These are phyloP conservation scores for Camellia oleifera DNA, from an alignment of 179 eudicot genomes.

Conservation along the genomic window DNA sequence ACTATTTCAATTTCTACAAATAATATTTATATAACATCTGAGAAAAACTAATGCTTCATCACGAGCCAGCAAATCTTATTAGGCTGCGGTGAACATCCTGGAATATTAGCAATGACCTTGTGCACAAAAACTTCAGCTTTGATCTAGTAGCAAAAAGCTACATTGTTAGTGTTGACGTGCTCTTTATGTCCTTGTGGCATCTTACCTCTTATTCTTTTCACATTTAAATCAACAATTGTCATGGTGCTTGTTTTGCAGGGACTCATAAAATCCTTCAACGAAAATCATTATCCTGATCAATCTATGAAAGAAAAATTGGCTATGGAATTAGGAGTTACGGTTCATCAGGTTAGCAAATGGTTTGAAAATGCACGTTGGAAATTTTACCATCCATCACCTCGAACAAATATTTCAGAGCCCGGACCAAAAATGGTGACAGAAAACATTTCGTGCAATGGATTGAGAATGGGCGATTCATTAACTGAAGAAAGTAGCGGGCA, in stretches of 20 bases:
- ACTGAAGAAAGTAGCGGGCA: neutral
- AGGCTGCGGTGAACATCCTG: neutral
- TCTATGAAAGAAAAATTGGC: slow-evolving; percentile 66
- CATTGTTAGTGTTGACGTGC: neutral
- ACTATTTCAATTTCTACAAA: neutral
- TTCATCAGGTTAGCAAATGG: slow-evolving; percentile 71
- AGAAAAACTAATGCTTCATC: neutral
- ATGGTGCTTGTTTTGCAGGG: slow-evolving; percentile 41
- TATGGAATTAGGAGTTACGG: slow-evolving; percentile 57
- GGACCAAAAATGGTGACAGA: no score
- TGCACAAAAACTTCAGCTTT: neutral
- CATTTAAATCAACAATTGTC: neutral
- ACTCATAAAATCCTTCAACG: slow-evolving; percentile 63
- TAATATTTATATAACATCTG: neutral
- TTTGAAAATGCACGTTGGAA: slow-evolving; percentile 85
- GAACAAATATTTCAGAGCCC: no score
- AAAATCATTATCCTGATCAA: slow-evolving; percentile 76
- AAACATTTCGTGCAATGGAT: no score
- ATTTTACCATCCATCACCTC: slow-evolving; percentile 41
- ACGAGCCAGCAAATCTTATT: no score
- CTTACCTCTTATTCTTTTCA: neutral
- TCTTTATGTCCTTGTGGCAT: neutral
- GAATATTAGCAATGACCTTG: neutral
- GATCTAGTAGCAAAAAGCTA: neutral
- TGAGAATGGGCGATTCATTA: no score